Evolutionary conservation across 768 basidiomycete genomes (phyloP).

Genomic region (Porpolomopsis calyptriformis): DNA sequence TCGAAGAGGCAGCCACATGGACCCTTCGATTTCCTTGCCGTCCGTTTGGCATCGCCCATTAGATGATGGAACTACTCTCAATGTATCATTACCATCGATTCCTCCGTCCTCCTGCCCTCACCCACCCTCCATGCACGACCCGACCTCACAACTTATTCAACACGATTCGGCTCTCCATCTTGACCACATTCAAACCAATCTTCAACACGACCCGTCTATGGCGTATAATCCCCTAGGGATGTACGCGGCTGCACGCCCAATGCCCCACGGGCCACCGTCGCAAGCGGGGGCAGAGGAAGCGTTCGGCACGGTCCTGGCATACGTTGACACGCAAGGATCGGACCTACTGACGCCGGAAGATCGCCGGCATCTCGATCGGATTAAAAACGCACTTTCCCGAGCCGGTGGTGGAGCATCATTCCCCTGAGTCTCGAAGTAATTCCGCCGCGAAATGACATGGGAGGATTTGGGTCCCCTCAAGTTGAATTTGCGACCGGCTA

Average conservation of each 20-base stretch:
- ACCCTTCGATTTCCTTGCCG: slow-evolving; percentile 14
- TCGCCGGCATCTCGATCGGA: slow-evolving; percentile 30
- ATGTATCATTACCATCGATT: not conserved
- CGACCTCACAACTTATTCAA: not conserved
- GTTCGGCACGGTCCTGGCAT: slow-evolving; percentile 43
- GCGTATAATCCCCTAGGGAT: slow-evolving; percentile 21
- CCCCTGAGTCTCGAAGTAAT: slow-evolving; percentile 8
- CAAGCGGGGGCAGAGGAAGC: slow-evolving; percentile 44
- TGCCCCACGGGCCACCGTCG: slow-evolving; percentile 25
- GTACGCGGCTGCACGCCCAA: slow-evolving; percentile 24
- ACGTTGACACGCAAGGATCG: slow-evolving; percentile 30
- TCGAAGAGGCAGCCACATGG: not conserved
- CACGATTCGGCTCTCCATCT: slow-evolving; percentile 6
- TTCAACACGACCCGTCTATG: slow-evolving; percentile 3
- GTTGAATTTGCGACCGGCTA: not conserved
- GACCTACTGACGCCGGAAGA: slow-evolving; percentile 24
- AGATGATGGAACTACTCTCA: not conserved
- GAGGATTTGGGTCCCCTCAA: not conserved
- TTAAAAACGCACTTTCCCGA: slow-evolving; percentile 47
- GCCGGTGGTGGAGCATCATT: slow-evolving; percentile 18
- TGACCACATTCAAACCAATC: slow-evolving; percentile 1
- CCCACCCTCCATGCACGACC: not conserved
- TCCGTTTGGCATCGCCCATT: slow-evolving; percentile 10
- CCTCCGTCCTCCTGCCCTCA: not conserved
- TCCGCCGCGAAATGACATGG: not conserved